Evolutionary conservation across 140 eudicot genomes (phyloP).

Genomic region (Ambrosia hybrid): DNA sequence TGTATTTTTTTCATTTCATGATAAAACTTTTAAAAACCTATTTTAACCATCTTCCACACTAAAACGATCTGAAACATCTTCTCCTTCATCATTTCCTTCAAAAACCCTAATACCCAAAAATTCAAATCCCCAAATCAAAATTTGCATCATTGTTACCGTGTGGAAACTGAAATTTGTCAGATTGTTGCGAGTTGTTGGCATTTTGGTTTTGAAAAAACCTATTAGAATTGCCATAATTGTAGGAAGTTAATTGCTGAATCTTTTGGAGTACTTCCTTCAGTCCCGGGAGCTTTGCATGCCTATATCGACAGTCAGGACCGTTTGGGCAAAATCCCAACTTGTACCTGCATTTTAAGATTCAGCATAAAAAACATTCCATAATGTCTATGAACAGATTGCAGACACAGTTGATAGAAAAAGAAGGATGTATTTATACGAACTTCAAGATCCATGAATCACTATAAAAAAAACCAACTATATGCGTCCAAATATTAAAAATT

Average conservation of each 20-base stretch:
- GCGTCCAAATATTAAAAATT: not conserved
- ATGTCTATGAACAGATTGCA: not conserved
- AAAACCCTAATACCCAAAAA: too few species aligned
- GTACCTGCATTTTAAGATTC: slow-evolving; percentile 60
- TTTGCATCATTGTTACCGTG: slow-evolving; percentile 55
- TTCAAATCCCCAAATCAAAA: not conserved
- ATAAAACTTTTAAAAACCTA: too few species aligned
- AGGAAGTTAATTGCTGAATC: slow-evolving; percentile 85
- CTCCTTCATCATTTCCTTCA: too few species aligned
- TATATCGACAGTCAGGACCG: slow-evolving; percentile 96
- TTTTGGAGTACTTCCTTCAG: slow-evolving; percentile 98
- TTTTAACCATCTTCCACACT: too few species aligned
- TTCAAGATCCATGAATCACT: slow-evolving; percentile 3
- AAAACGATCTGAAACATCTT: too few species aligned
- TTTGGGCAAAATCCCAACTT: slow-evolving; percentile 98
- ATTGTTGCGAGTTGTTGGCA: slow-evolving; percentile 56
- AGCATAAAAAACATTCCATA: slow-evolving; percentile 26
- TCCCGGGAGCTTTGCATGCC: slow-evolving; percentile 96
- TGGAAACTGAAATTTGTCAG: slow-evolving; percentile 60
- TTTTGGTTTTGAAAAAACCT: slow-evolving; percentile 80
- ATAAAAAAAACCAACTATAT: too few species aligned
- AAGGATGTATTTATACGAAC: slow-evolving; percentile 4
- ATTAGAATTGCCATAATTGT: slow-evolving; percentile 64
- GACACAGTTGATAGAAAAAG: not conserved
- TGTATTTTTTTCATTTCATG: too few species aligned